Percentiles rank a stretch among this genome's conserved stretches.
phyloP scores from a whole-genome alignment of 1,284 basidiomycete species.

The Volvariella surrecta region DNA sequence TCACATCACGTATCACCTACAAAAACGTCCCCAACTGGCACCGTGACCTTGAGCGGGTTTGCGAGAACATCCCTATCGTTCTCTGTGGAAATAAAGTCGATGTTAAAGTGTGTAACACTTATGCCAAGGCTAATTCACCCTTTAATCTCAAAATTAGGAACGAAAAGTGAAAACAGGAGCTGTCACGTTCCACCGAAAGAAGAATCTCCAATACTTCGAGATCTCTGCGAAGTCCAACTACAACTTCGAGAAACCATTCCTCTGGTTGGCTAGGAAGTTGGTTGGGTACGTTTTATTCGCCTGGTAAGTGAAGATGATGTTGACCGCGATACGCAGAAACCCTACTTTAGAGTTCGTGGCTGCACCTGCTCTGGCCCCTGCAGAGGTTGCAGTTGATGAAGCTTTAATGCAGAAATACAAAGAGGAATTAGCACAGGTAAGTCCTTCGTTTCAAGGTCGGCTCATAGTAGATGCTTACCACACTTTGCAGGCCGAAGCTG shows the following conservation, averaged over 20 bases:
- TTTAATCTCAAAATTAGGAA: slow-evolving; percentile 68
- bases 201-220: slow-evolving; percentile 99
- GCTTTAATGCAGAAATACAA: slow-evolving; percentile 81
- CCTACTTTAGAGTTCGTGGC: slow-evolving; percentile 90
- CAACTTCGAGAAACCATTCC: slow-evolving; percentile 99
- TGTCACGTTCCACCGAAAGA: slow-evolving; percentile 99
- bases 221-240: slow-evolving; percentile 99
- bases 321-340: slow-evolving; percentile 49
- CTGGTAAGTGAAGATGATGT: not conserved
- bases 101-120: slow-evolving; percentile 71
- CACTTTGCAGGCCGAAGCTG: slow-evolving; percentile 50
- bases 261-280: slow-evolving; percentile 98
- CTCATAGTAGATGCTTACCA: slow-evolving; percentile 3
- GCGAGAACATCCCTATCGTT: slow-evolving; percentile 99
- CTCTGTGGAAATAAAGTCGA: slow-evolving; percentile 99
- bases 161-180: slow-evolving; percentile 99
- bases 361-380: slow-evolving; percentile 91
- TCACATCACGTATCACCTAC: slow-evolving; percentile 99
- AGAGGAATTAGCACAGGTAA: slow-evolving; percentile 65
- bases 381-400: slow-evolving; percentile 85
- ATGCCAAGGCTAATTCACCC: not conserved
- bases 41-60: slow-evolving; percentile 98
- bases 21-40: slow-evolving; percentile 99
- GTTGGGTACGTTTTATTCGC: slow-evolving; percentile 64
- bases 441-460: slow-evolving; percentile 13